These are phyloP conservation scores for Chamaecyparis obtusa DNA, from an alignment of 75 land plant genomes.

Conservation along the genomic window DNA sequence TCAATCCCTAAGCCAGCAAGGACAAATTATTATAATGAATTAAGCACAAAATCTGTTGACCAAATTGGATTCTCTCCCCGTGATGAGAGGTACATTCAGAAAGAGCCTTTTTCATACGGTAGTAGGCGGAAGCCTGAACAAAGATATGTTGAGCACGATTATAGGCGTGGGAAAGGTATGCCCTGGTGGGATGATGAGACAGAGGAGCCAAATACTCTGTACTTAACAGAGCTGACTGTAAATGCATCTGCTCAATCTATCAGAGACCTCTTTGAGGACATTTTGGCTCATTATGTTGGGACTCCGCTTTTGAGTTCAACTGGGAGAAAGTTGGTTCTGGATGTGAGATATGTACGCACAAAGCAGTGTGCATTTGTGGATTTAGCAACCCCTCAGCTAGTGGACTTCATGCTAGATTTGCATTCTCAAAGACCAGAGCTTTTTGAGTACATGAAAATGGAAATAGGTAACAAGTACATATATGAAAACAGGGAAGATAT, in stretches of 20 bases:
- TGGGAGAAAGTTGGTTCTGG: slow-evolving; percentile 26
- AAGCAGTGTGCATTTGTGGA: slow-evolving; percentile 40
- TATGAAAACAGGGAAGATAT: slow-evolving; percentile 9
- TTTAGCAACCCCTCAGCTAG: slow-evolving; percentile 30
- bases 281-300: slow-evolving; percentile 19
- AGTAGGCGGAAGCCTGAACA: slow-evolving; percentile 5
- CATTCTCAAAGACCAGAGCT: slow-evolving; percentile 26
- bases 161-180: slow-evolving; percentile 5
- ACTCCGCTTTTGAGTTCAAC: slow-evolving; percentile 22
- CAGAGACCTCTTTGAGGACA: slow-evolving; percentile 30
- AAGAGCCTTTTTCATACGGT: slow-evolving; percentile 10
- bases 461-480: slow-evolving; percentile 21
- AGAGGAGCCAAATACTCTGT: slow-evolving; percentile 29
- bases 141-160: slow-evolving; percentile 10
- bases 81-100: slow-evolving; percentile 11
- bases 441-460: slow-evolving; percentile 37
- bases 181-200: slow-evolving; percentile 15
- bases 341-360: slow-evolving; percentile 27
- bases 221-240: slow-evolving; percentile 25
- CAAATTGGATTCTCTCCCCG: not conserved
- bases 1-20: slow-evolving; percentile 7
- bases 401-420: slow-evolving; percentile 38
- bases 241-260: slow-evolving; percentile 24
- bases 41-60: not conserved
- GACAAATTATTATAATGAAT: slow-evolving; percentile 10